Evolutionary conservation across 2,329 filamentous ascomycete species (phyloP).

Genomic region (Daldinia sp.): DNA sequence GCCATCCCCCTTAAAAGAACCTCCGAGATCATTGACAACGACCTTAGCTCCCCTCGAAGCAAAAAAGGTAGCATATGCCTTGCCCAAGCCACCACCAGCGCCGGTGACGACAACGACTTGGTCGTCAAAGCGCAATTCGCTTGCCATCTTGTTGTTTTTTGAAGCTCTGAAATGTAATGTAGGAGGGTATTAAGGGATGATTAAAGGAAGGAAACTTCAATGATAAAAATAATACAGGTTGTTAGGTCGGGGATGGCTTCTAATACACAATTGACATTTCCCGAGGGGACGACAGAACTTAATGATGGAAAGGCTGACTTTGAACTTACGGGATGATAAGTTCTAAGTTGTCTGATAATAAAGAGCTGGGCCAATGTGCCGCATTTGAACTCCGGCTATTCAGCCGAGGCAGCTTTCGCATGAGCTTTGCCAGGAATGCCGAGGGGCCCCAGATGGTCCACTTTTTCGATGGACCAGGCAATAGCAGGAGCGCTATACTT

Average conservation of each 20-base stretch:
- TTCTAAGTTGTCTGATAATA: slow-evolving; percentile 27
- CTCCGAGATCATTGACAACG: slow-evolving; percentile 96
- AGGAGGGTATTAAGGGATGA: slow-evolving; percentile 20
- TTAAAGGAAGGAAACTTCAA: neutral
- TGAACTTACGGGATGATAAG: slow-evolving; percentile 2
- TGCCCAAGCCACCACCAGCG: slow-evolving; percentile 84
- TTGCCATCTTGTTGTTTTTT: slow-evolving; percentile 46
- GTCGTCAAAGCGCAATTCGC: slow-evolving; percentile 78
- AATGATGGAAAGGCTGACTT: slow-evolving; percentile 23
- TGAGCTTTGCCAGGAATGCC: slow-evolving; percentile 48
- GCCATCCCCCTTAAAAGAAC: slow-evolving; percentile 93
- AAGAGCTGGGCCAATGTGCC: slow-evolving; percentile 43
- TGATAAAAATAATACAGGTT: neutral
- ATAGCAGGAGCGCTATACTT: slow-evolving; percentile 20
- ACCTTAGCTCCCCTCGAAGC: slow-evolving; percentile 91
- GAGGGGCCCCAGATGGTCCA: slow-evolving; percentile 44
- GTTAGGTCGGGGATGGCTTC: slow-evolving; percentile 9
- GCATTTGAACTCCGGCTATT: slow-evolving; percentile 45
- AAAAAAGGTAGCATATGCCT: slow-evolving; percentile 89
- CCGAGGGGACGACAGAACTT: neutral
- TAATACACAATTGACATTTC: slow-evolving; percentile 35
- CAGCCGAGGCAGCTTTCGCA: slow-evolving; percentile 49
- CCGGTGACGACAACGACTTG: slow-evolving; percentile 92
- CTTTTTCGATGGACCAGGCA: slow-evolving; percentile 11
- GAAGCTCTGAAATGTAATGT: slow-evolving; percentile 24